phyloP scores from a whole-genome alignment of 1,139 yeast genomes.

The Saccharomyces hybrid region DNA sequence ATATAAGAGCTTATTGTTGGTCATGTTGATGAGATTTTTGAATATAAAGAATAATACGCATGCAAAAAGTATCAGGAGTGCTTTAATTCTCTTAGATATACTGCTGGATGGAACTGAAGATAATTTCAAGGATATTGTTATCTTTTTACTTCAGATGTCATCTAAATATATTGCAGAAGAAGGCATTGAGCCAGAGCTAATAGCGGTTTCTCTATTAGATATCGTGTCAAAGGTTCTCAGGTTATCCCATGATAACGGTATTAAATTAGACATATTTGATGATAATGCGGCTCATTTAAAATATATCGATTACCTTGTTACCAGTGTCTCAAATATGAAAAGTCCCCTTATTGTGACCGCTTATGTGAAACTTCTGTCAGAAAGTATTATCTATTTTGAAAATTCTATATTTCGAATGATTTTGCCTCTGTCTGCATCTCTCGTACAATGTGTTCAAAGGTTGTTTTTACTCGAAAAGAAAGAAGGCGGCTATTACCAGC shows the following conservation, averaged over 20 bases:
- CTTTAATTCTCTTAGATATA: slow-evolving; percentile 39
- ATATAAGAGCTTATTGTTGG: slow-evolving; percentile 49
- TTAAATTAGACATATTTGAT: slow-evolving; percentile 28
- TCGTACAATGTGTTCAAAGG: slow-evolving; percentile 23
- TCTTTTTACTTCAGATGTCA: slow-evolving; percentile 31
- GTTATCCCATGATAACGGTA: slow-evolving; percentile 27
- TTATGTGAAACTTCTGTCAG: slow-evolving; percentile 29
- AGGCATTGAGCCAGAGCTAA: slow-evolving; percentile 24
- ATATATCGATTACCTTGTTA: slow-evolving; percentile 31
- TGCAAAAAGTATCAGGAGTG: slow-evolving; percentile 32
- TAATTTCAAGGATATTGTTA: slow-evolving; percentile 39
- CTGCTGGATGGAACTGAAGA: slow-evolving; percentile 52
- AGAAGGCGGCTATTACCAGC: slow-evolving; percentile 25
- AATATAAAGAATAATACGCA: slow-evolving; percentile 24
- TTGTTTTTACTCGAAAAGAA: slow-evolving; percentile 19
- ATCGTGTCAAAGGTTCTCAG: slow-evolving; percentile 29
- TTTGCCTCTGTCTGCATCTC: slow-evolving; percentile 30
- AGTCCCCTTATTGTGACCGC: slow-evolving; percentile 28
- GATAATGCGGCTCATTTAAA: slow-evolving; percentile 28
- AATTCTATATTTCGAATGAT: slow-evolving; percentile 28
- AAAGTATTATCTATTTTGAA: slow-evolving; percentile 28
- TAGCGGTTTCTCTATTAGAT: slow-evolving; percentile 28
- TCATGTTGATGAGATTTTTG: slow-evolving; percentile 43
- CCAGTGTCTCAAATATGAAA: slow-evolving; percentile 27
- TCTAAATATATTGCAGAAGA: slow-evolving; percentile 25